These are phyloP conservation scores for Saccharomycopsis lassenensis DNA, from an alignment of 805 yeast genomes.

Conservation along the genomic window DNA sequence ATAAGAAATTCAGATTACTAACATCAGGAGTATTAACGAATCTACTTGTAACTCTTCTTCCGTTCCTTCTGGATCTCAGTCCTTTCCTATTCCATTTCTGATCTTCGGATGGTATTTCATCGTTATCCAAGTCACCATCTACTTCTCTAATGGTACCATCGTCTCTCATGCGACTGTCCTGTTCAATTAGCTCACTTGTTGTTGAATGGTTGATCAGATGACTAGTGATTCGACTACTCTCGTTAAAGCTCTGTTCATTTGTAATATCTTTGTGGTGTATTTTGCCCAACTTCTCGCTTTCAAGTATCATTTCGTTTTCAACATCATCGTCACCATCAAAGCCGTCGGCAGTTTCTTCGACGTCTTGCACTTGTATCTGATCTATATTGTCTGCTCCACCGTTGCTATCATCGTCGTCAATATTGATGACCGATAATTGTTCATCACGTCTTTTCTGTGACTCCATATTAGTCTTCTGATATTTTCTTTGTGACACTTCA, in stretches of 20 bases:
- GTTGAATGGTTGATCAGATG: too few relatives aligned
- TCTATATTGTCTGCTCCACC: background rate
- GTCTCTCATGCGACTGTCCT: constrained; percentile 1
- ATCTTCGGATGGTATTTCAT: background rate
- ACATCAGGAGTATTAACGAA: background rate
- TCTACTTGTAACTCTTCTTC: background rate
- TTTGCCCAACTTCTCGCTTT: constrained; percentile 8
- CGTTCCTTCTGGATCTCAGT: background rate
- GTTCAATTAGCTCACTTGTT: too few relatives aligned
- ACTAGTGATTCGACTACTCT: background rate
- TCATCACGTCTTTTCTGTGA: constrained; percentile 3
- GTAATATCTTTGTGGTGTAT: constrained; percentile 2
- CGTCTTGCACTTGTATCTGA: background rate
- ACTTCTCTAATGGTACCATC: background rate
- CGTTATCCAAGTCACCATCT: background rate
- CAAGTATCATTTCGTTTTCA: constrained; percentile 10
- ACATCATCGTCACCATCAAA: constrained; percentile 2
- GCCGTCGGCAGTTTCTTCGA: background rate
- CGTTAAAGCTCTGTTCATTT: background rate
- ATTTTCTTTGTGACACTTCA: constrained; percentile 10
- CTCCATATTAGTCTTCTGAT: constrained; percentile 5
- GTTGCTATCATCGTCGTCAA: background rate
- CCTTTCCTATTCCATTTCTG: background rate
- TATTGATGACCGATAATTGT: background rate
- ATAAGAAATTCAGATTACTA: background rate